A percentile compares a stretch with the other conserved stretches of the same genome.
Conservation (phyloP, 148 eudicot genomes). For the Talinum fruticosum region DNA sequence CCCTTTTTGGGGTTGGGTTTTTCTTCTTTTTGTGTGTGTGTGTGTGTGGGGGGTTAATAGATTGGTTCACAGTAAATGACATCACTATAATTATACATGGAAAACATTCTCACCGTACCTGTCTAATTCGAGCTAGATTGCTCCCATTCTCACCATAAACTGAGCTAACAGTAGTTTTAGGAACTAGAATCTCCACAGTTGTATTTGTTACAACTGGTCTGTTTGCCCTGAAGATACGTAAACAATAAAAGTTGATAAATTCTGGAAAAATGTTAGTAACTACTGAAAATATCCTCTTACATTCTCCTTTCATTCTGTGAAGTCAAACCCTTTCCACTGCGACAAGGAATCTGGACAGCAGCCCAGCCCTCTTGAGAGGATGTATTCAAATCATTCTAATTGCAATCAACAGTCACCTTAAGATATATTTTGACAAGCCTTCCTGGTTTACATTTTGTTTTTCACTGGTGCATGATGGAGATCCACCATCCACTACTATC, state of each 20-base stretch:
- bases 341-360: not conserved
- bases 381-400: not conserved
- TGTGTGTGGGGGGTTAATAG: not conserved
- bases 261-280: not conserved
- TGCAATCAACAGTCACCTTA: not conserved
- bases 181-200: conserved; percentile 61
- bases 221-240: conserved; percentile 32
- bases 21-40: not conserved
- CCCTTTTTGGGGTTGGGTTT: too few species aligned
- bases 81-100: not conserved
- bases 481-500: not conserved
- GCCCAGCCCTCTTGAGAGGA: not conserved
- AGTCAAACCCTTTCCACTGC: not conserved
- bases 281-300: not conserved
- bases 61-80: not conserved
- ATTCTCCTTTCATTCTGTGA: not conserved
- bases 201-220: conserved; percentile 69
- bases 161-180: conserved; percentile 49
- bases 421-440: not conserved
- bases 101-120: conserved; percentile 37
- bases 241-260: not conserved
- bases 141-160: conserved; percentile 70
- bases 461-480: not conserved
- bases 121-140: conserved; percentile 61
- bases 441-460: not conserved